These are phyloP conservation scores for Sclerotinia minor DNA, from an alignment of 2,329 filamentous ascomycete genomes.

Conservation along the genomic window DNA sequence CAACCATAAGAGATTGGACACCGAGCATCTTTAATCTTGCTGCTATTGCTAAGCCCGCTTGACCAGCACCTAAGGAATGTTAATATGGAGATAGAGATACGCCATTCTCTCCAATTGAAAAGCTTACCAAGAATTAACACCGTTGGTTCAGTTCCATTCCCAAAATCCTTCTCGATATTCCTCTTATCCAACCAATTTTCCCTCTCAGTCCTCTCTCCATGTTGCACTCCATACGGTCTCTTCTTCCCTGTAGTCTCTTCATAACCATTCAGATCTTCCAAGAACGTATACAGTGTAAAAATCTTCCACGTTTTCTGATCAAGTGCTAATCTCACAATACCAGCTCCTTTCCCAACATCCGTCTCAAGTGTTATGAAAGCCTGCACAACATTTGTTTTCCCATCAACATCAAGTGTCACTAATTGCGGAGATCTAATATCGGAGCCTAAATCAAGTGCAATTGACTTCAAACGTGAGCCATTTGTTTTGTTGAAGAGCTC, in stretches of 20 bases:
- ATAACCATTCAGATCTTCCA: constrained; percentile 55
- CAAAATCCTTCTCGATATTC: constrained; percentile 49
- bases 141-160: constrained; percentile 45
- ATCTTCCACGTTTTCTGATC: constrained; percentile 55
- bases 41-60: constrained; percentile 58
- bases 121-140: constrained; percentile 61
- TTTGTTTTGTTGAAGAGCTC: constrained; percentile 37
- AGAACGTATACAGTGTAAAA: constrained; percentile 62
- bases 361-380: constrained; percentile 58
- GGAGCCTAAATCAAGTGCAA: constrained; percentile 43
- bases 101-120: background rate
- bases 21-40: constrained; percentile 61
- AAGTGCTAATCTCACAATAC: constrained; percentile 54
- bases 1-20: constrained; percentile 56
- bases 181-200: constrained; percentile 63
- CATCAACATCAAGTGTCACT: constrained; percentile 49
- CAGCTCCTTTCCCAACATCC: constrained; percentile 54
- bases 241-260: constrained; percentile 51
- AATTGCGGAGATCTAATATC: constrained; percentile 32
- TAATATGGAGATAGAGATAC: too few relatives aligned
- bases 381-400: constrained; percentile 51
- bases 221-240: constrained; percentile 57
- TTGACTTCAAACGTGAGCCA: constrained; percentile 40
- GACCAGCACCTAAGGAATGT: constrained; percentile 53
- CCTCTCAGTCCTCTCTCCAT: constrained; percentile 52